A percentile compares a stretch with the other conserved stretches of the same genome.
Evolutionary conservation across 176 grass and related monocot species (phyloP).

Genomic region (Hordeum vulgare): MorexV3_pseudomolecules_assembly NC_058522.1:490840409-490840908

Average conservation of each 20-base stretch:
- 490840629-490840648: not conserved
- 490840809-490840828: conserved; percentile 21
- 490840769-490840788: not conserved
- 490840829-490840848: conserved; percentile 97
- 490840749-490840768: not conserved
- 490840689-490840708: not conserved
- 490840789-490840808: not conserved
- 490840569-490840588: too few relatives aligned
- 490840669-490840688: not conserved
- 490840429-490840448: not conserved
- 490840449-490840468: not conserved
- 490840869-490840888: conserved; percentile 77
- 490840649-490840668: not conserved
- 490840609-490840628: not conserved
- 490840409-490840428: not conserved
- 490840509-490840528: too few relatives aligned
- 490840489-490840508: too few relatives aligned
- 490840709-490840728: not conserved
- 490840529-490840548: too few relatives aligned
- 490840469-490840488: not conserved
- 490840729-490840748: not conserved
- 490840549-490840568: too few relatives aligned
- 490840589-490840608: conserved; percentile 2
- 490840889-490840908: conserved; percentile 81
- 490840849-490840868: conserved; percentile 60